Evolutionary conservation across 1,139 yeast species (phyloP).

Genomic region (Kluyveromyces marxianus): DNA sequence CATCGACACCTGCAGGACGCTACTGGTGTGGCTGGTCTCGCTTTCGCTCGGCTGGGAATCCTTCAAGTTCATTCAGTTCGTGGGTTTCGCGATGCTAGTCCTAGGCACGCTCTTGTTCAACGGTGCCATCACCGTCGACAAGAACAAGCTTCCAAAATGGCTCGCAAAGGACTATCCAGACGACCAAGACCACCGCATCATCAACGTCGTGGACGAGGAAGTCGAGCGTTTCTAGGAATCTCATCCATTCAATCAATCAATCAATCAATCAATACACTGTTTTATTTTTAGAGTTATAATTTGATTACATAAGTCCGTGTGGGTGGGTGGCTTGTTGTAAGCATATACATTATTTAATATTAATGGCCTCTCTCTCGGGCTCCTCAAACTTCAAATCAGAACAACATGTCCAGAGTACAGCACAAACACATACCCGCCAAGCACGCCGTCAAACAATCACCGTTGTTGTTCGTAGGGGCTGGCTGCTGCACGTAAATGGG

Average conservation of each 20-base stretch:
- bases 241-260: too few relatives aligned
- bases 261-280: too few relatives aligned
- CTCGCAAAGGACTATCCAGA: slow-evolving; percentile 30
- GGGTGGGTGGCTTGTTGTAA: neutral
- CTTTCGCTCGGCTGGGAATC: slow-evolving; percentile 71
- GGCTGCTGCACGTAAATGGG: slow-evolving; percentile 62
- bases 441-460: slow-evolving; percentile 59
- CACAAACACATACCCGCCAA: slow-evolving; percentile 68
- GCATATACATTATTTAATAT: too few relatives aligned
- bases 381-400: slow-evolving; percentile 30
- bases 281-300: too few relatives aligned
- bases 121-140: slow-evolving; percentile 48
- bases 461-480: slow-evolving; percentile 35
- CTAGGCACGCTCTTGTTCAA: slow-evolving; percentile 72
- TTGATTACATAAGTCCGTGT: too few relatives aligned
- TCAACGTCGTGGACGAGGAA: slow-evolving; percentile 37
- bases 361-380: too few relatives aligned
- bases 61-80: slow-evolving; percentile 51
- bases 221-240: slow-evolving; percentile 28
- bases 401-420: slow-evolving; percentile 61
- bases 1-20: slow-evolving; percentile 69
- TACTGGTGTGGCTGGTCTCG: slow-evolving; percentile 73
- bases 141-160: slow-evolving; percentile 42
- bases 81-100: slow-evolving; percentile 60
- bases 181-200: slow-evolving; percentile 15